Evolutionary conservation across 495 filamentous ascomycete genomes (phyloP).

Genomic region (Collariella sp.): DNA sequence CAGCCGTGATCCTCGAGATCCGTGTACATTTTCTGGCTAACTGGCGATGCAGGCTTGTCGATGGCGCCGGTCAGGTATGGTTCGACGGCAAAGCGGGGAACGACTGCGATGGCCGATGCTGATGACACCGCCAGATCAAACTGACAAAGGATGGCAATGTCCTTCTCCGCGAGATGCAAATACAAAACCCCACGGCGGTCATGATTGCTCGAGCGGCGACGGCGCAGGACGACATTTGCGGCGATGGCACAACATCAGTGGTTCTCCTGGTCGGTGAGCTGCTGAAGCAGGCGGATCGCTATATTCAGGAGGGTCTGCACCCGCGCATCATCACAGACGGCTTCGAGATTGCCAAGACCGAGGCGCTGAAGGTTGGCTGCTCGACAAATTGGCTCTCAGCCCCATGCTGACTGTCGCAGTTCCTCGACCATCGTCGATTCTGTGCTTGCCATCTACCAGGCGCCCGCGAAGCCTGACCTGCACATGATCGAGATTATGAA

Average conservation of each 20-base stretch:
- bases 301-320: conserved; percentile 90
- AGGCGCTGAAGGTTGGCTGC: conserved; percentile 63
- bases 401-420: conserved; percentile 45
- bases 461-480: conserved; percentile 86
- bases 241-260: conserved; percentile 95
- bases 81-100: conserved; percentile 1
- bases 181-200: conserved; percentile 86
- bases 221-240: conserved; percentile 96
- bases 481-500: conserved; percentile 99
- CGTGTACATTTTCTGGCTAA: conserved; percentile 30
- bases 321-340: conserved; percentile 95
- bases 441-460: conserved; percentile 83
- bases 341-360: conserved; percentile 92
- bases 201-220: conserved; percentile 99
- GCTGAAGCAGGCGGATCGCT: conserved; percentile 91
- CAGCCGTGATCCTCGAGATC: no score
- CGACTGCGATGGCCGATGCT: conserved; percentile 15
- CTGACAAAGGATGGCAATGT: conserved; percentile 98
- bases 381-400: not conserved
- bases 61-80: conserved; percentile 84
- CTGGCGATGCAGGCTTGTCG: conserved; percentile 64
- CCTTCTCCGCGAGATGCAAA: conserved; percentile 90
- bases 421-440: conserved; percentile 96
- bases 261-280: conserved; percentile 94
- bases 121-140: conserved; percentile 62